Base-by-base conservation (phyloP, 2,329 filamentous ascomycete species). In the Colletotrichum tropicicola region DNA sequence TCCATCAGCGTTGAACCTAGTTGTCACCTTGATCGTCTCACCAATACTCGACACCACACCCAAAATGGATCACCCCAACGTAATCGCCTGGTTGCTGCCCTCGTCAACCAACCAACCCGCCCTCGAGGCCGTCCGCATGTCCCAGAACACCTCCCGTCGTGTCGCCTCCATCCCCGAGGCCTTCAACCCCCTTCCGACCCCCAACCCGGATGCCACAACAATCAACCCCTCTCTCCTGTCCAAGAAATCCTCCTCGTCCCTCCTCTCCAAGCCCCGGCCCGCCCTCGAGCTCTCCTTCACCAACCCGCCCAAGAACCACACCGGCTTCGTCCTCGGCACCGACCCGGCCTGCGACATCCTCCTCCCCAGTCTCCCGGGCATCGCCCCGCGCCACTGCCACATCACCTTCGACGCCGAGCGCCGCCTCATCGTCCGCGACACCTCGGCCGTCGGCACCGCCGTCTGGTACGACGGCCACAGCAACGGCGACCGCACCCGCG, bases 381-480 rank as follows among this genome's bases (percentile, higher is more conserved):
- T 81, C 48, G 72, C 75, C 9, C 67, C 74, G 10, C 72, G 72
- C 54, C 79, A 81, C 69, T 80, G 78, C 72, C 70, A 72, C 47
- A 37, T 81, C 56, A 73, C 75, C 68, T 81, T 81, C 52, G 79
- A 80, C 68, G 72, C 72, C 19, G 73, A 78, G 55, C 73, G 73
- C 15, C 71, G 79, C 27, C 74, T 81, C 37, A 70, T 79, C 4
- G 74, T 81, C 8, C 73, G 76, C 53, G 79, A 81, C 69, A 76
- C 75, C 45, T 80, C 78, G 3, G 71, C 72, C 35, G 32, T 53
- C 17, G 79, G 79, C 13, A 81, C 79, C 1, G 75, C 79, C 51
- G 78, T 81, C 28, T 81, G 79, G 79, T 80, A 78, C 69, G 78
- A 79, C 59, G 78, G 75, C 74, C 74, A 75, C 59, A 76, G 77